Evolutionary conservation across 164 flowering plant species (phyloP).

Genomic region (Aristolochia contorta): DNA sequence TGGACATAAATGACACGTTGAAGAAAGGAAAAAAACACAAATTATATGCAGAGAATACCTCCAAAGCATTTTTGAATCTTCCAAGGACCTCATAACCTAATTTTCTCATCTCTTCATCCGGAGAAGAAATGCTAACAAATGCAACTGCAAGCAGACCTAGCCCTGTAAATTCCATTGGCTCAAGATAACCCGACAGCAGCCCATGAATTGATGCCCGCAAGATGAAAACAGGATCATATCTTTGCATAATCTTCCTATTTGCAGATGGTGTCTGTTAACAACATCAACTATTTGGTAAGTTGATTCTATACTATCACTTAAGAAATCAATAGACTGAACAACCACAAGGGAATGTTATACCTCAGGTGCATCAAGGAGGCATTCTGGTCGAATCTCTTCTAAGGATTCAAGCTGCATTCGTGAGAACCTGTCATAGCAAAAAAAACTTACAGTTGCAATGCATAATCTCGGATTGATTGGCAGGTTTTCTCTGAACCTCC

Average conservation of each 20-base stretch:
- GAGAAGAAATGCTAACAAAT: conserved; percentile 71
- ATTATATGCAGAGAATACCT: conserved; percentile 29
- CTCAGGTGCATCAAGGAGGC: conserved; percentile 13
- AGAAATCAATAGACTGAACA: background rate
- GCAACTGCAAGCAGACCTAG: conserved; percentile 81
- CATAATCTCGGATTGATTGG: conserved; percentile 57
- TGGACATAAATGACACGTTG: too few species aligned
- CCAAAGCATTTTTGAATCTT: conserved; percentile 46
- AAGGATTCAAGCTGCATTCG: conserved; percentile 10
- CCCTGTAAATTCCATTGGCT: conserved; percentile 73
- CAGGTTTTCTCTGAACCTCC: conserved; percentile 67
- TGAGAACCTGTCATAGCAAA: conserved; percentile 46
- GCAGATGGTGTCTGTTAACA: conserved; percentile 27
- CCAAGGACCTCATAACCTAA: conserved; percentile 67
- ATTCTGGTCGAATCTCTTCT: conserved; percentile 19
- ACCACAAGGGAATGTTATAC: conserved; percentile 20
- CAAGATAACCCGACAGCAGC: conserved; percentile 55
- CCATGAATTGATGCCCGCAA: conserved; percentile 65
- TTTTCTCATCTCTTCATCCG: conserved; percentile 60
- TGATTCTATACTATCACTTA: background rate
- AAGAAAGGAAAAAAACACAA: too few species aligned
- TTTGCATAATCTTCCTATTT: conserved; percentile 16
- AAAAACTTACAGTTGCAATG: conserved; percentile 45
- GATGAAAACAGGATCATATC: conserved; percentile 83
- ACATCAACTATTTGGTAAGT: background rate